Conservation (phyloP, 2,329 filamentous ascomycete genomes). For the Fusarium sp. region DNA sequence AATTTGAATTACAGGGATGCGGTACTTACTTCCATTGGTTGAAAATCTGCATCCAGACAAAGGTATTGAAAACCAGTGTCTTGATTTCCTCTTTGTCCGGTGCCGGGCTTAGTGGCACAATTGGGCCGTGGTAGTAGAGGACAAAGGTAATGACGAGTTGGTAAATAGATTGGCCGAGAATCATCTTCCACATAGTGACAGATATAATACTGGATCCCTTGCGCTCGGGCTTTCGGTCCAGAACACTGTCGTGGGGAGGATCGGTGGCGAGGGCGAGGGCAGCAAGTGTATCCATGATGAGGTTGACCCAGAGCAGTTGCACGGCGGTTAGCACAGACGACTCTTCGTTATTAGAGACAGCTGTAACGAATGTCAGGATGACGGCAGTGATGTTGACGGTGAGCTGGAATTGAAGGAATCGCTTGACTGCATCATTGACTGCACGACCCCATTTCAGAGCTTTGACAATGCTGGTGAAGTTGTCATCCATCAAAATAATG, state of each 20-base stretch:
- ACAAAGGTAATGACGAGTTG: slow-evolving; percentile 84
- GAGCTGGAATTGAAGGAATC: slow-evolving; percentile 80
- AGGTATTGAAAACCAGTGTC: slow-evolving; percentile 95
- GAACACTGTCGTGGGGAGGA: slow-evolving; percentile 82
- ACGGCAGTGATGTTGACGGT: slow-evolving; percentile 95
- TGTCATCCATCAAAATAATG: slow-evolving; percentile 89
- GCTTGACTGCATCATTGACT: slow-evolving; percentile 81
- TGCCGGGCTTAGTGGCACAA: background rate
- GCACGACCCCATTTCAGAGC: slow-evolving; percentile 83
- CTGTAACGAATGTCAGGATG: slow-evolving; percentile 85
- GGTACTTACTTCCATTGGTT: slow-evolving; percentile 89
- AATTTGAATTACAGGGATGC: background rate
- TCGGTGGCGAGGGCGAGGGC: slow-evolving; percentile 90
- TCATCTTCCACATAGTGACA: slow-evolving; percentile 99
- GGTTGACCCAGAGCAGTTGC: slow-evolving; percentile 93
- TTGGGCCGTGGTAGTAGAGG: slow-evolving; percentile 70
- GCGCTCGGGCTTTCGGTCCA: slow-evolving; percentile 76
- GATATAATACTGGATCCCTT: slow-evolving; percentile 75
- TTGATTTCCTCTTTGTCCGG: slow-evolving; percentile 61
- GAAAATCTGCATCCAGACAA: slow-evolving; percentile 99
- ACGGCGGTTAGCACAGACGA: slow-evolving; percentile 85
- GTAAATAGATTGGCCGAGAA: slow-evolving; percentile 89
- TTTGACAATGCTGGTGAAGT: slow-evolving; percentile 87
- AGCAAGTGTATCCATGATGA: slow-evolving; percentile 97
- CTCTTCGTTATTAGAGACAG: slow-evolving; percentile 75